Percentiles rank a stretch among this genome's conserved stretches.
Conservation (phyloP, 2,329 filamentous ascomycete genomes). For the Alternaria gansuensis region DNA sequence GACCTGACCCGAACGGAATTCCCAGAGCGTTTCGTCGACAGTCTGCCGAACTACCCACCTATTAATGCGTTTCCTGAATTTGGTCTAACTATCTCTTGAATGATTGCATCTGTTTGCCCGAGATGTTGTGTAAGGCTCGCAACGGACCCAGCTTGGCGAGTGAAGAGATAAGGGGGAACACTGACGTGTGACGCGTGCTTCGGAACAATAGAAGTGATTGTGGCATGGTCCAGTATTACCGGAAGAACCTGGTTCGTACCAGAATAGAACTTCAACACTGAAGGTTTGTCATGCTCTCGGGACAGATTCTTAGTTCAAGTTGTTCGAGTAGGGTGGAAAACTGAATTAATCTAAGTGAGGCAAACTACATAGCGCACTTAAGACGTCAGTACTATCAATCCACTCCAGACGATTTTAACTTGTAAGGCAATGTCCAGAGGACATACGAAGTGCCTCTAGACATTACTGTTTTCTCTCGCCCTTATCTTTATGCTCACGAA, state of each 20-base stretch:
- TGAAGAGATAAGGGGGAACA: too few relatives aligned
- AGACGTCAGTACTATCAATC: neutral
- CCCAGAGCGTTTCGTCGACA: neutral
- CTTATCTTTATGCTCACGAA: conserved; percentile 25
- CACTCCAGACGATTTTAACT: neutral
- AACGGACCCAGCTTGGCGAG: neutral
- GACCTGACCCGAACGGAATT: neutral
- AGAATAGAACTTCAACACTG: too few relatives aligned
- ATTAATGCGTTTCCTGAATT: neutral
- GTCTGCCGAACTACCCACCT: neutral
- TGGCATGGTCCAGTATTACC: too few relatives aligned
- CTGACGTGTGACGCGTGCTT: too few relatives aligned
- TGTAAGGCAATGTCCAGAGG: too few relatives aligned
- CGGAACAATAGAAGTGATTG: too few relatives aligned
- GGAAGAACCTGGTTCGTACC: too few relatives aligned
- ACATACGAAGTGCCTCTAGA: neutral
- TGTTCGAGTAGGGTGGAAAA: too few relatives aligned
- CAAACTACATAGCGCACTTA: too few relatives aligned
- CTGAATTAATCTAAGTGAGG: too few relatives aligned
- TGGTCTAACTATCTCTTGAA: neutral
- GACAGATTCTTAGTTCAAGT: too few relatives aligned
- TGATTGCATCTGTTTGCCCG: neutral
- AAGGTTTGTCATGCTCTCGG: too few relatives aligned
- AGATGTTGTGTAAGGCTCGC: neutral
- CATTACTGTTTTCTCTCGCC: neutral